Conservation (phyloP, 176 grass and related monocot species). For the Zoysia pacifica region DNA sequence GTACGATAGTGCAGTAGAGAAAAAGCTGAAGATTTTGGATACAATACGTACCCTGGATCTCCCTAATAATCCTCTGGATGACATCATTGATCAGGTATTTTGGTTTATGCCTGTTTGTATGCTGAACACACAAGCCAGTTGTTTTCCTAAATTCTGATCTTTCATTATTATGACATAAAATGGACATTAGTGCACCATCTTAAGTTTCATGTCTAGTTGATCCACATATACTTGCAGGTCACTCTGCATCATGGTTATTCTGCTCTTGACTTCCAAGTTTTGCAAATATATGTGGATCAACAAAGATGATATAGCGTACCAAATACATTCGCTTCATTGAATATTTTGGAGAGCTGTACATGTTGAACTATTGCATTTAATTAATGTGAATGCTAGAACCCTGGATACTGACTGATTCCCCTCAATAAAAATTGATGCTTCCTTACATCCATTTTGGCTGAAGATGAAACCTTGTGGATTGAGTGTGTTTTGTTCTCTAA, state of each 20-base stretch:
- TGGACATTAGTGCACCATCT: neutral
- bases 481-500: neutral
- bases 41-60: conserved; percentile 90
- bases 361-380: neutral
- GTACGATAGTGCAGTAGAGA: conserved; percentile 69
- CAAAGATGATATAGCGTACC: neutral
- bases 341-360: neutral
- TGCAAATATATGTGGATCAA: too few species aligned
- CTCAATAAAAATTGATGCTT: neutral
- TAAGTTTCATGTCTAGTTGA: too few species aligned
- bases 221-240: too few species aligned
- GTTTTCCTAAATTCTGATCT: conserved; percentile 26
- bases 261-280: neutral
- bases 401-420: neutral
- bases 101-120: conserved; percentile 11
- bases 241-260: neutral
- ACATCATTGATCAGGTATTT: conserved; percentile 97
- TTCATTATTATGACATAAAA: conserved; percentile 25
- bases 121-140: neutral
- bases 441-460: conserved; percentile 22
- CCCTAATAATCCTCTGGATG: conserved; percentile 97
- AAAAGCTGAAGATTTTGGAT: conserved; percentile 79
- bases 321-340: neutral
- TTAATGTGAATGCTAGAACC: neutral
- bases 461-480: conserved; percentile 20